A percentile compares a stretch with the other conserved stretches of the same genome.
These are phyloP conservation scores for Pugionium dolabratum DNA, from an alignment of 345 rosid genomes.

Conservation along the genomic window DNA sequence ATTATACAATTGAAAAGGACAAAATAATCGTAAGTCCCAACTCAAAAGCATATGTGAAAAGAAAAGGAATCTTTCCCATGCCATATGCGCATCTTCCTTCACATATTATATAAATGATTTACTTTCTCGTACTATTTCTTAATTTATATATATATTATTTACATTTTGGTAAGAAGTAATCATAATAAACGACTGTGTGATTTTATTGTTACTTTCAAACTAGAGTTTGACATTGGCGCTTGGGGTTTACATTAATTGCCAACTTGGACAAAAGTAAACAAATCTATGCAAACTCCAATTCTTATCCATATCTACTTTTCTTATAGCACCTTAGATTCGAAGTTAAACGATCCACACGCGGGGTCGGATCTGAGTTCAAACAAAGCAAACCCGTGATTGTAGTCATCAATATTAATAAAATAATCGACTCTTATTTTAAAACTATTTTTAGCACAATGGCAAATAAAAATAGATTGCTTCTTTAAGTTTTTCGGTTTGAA, in stretches of 20 bases:
- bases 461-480: no score
- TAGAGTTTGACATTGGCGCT: conserved; percentile 36
- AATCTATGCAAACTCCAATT: conserved; percentile 23
- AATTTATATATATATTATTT: no score
- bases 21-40: conserved; percentile 32
- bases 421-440: no score
- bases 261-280: conserved; percentile 23
- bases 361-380: no score
- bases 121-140: no score
- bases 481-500: no score
- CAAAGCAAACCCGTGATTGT: no score
- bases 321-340: conserved; percentile 19
- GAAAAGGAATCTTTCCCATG: conserved; percentile 34
- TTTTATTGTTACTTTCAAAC: conserved; percentile 28
- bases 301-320: conserved; percentile 33
- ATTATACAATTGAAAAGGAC: conserved; percentile 26
- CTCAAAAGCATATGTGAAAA: conserved; percentile 41
- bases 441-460: no score
- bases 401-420: no score
- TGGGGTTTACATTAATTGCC: conserved; percentile 28
- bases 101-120: not conserved
- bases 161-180: no score
- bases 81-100: conserved; percentile 35
- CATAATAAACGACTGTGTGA: conserved; percentile 18
- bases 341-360: no score